Evolutionary conservation across 129 eudicot genomes (phyloP), one percentile per base, ranked within the genome.

Genomic region (Saposhnikovia divaricata): DNA sequence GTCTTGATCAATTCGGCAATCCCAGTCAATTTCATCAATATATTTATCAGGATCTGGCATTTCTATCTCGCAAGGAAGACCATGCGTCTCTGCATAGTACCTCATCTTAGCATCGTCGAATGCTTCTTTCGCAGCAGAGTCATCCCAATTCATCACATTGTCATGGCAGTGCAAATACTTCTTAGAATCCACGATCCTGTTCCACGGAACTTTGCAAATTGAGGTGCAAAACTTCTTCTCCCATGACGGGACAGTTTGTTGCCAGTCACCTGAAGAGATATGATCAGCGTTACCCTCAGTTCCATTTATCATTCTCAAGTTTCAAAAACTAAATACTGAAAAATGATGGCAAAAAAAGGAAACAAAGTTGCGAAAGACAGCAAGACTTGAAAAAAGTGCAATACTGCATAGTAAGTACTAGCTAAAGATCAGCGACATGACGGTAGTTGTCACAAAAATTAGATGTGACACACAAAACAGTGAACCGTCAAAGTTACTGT

Each of bases 21-120:
- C 83, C 97, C 97, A 95, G 79, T 95, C 89, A 16, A 95, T 75
- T 79, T 90, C 73, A 69, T 95, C 96, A 51, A 87, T 88, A 79
- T 87, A 92, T n/a, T 87, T 57, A 84, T 95, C 88, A 25, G 98
- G 96, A 81, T 92, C 88, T 15, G 96, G 92, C 45, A 77, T 48
- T n/a, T 86, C 45, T 44, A 53, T 51, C n/a, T 90, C 86, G 71
- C 87, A 90, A 4, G 98, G 89, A 76, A 85, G 83, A 70, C 96
- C 94, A 31, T 87, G 85, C 28, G 84, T 78, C 39, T 85, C 19
- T 53, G 96, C 93, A 77, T 83, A 85, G 79, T 79, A 95, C 37
- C 90, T 80, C 16, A 78, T 87, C 80, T 89, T 95, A 39, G 96
- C 97, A 48, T 85, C 79, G 46, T 11, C 61, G 53, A 92, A 92